These are phyloP conservation scores for Stachybotrys chartarum DNA, from an alignment of 2,329 filamentous ascomycete genomes.

Conservation along the genomic window DNA sequence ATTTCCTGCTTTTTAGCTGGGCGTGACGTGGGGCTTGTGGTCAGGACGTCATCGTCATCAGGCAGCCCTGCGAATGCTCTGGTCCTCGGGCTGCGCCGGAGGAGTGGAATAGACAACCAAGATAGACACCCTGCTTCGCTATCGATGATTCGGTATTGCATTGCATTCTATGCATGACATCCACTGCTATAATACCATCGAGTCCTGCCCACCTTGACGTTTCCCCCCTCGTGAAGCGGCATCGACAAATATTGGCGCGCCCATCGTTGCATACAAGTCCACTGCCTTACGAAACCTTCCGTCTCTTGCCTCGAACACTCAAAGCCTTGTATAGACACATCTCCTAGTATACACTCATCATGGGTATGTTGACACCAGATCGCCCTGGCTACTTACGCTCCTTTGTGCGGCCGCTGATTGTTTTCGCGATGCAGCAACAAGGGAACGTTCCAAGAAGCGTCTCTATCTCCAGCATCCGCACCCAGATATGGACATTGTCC, in stretches of 20 bases:
- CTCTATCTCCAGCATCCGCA: slow-evolving; percentile 34
- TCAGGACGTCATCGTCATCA: background rate
- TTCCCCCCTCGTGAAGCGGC: background rate
- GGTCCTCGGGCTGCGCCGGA: background rate
- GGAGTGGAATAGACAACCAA: background rate
- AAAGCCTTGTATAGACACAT: background rate
- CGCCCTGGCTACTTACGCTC: background rate
- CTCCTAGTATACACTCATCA: slow-evolving; percentile 2
- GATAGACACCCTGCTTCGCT: too few species aligned
- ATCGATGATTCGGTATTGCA: background rate
- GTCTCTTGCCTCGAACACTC: background rate
- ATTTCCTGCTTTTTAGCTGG: background rate
- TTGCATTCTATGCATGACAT: background rate
- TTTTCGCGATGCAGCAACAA: slow-evolving; percentile 15
- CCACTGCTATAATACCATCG: background rate
- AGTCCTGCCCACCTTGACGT: background rate
- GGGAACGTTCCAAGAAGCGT: slow-evolving; percentile 30
- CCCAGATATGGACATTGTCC: slow-evolving; percentile 27
- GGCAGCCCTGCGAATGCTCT: background rate
- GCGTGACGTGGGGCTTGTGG: background rate
- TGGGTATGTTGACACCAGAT: slow-evolving; percentile 13
- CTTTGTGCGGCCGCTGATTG: slow-evolving; percentile 12
- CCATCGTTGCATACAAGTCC: background rate
- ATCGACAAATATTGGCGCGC: too few species aligned
- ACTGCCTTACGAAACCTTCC: too few species aligned